Percentiles rank a stretch among this genome's conserved stretches.
These are phyloP conservation scores for Hypoxylon subgilvum DNA, from an alignment of 495 filamentous ascomycete species.

Conservation along the genomic window DNA sequence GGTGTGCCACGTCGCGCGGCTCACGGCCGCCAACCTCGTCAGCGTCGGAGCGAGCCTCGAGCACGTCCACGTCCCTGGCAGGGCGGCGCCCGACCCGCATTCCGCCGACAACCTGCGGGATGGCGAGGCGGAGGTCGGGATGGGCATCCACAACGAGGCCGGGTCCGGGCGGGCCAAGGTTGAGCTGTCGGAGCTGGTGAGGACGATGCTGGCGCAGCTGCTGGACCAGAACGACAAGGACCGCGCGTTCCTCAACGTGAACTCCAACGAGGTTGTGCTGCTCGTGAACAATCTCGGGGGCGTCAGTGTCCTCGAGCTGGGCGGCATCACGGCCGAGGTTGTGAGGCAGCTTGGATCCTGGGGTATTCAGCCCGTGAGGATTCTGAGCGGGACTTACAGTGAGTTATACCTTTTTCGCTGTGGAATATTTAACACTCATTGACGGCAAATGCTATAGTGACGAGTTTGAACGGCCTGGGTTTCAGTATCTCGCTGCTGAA, in stretches of 20 bases:
- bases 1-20: slow-evolving; percentile 71
- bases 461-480: slow-evolving; percentile 88
- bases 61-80: slow-evolving; percentile 92
- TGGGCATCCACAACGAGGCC: slow-evolving; percentile 98
- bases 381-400: slow-evolving; percentile 67
- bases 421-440: too few relatives aligned
- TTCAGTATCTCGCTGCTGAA: slow-evolving; percentile 89
- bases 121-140: slow-evolving; percentile 89
- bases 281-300: slow-evolving; percentile 96
- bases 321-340: slow-evolving; percentile 87
- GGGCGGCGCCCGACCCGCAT: slow-evolving; percentile 51
- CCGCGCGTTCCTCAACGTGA: slow-evolving; percentile 75
- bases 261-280: slow-evolving; percentile 70
- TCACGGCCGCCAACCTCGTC: slow-evolving; percentile 77
- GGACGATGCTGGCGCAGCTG: slow-evolving; percentile 80
- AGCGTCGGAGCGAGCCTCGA: slow-evolving; percentile 84
- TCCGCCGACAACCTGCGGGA: slow-evolving; percentile 60
- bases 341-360: slow-evolving; percentile 76
- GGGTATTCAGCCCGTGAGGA: slow-evolving; percentile 73
- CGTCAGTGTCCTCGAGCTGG: slow-evolving; percentile 84
- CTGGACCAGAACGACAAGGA: slow-evolving; percentile 81
- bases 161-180: slow-evolving; percentile 75
- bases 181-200: slow-evolving; percentile 72
- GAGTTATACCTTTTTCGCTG: too few relatives aligned
- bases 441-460: slow-evolving; percentile 61